Base-by-base conservation (phyloP, 768 basidiomycete genomes). In the Paxillus involutus region DNA sequence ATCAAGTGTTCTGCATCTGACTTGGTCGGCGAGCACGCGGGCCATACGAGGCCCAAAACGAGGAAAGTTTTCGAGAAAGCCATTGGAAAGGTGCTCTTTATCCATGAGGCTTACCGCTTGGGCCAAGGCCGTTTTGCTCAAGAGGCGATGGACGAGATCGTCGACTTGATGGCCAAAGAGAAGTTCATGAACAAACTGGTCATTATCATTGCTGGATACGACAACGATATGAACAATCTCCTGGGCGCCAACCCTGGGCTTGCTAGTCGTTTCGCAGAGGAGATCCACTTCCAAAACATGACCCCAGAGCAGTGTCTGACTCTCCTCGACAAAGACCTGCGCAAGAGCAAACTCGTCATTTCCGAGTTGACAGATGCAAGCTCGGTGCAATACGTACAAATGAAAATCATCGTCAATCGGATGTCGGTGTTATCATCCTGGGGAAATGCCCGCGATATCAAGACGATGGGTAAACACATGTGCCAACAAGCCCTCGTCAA, bases 81-180 rank as follows among this genome's bases (percentile, higher is more conserved):
- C 0, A 73, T 86, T 0, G 87, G 87, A 1, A 78, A 80, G 51
- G 84, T 89, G 3, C 76, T 88, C 6, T 89, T 89, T 70, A 76
- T 89, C 44, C 88, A 89, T 51, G 88, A 89, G 60, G 88, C 87
- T 0, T 89, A 89, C 60, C 75, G 86, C 12, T 71, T 89, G 24
- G 69, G 75, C 9, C 76, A 84, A 51, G 86, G 86, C 1, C 80
- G 72, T 7, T 89, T 87, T 57, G 84, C 86, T 1, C 77, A 86
- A 60, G 88, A 89, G 61, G 88, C 88, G 11, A 78, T 88, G 37
- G 88, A 89, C 61, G 87, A 89, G 58, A 63, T 89, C n/a, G 88
- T 88, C 6, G 80, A 80, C 5, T 61, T 83, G 13, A 72, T 89
- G 55, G 89, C 88, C 2, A 72, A 84, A 41, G 79, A 82, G 4